Base-by-base conservation (phyloP, 2,329 filamentous ascomycete genomes). In the Diplodia seriata region DNA sequence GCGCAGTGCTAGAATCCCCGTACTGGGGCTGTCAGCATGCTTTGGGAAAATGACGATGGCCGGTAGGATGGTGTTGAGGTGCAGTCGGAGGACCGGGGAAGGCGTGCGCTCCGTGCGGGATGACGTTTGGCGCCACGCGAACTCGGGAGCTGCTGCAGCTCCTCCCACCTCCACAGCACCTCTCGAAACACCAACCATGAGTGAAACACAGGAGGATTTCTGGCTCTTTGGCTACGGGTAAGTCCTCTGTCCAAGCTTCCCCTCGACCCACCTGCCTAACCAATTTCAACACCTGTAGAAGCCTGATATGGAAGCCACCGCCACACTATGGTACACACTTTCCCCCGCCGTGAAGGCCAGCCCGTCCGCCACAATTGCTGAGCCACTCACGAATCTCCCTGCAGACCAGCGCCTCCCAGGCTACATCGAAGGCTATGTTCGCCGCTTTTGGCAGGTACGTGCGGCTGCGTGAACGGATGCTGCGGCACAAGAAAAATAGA, bases 211-310 rank as follows among this genome's bases (percentile, higher is more conserved):
- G 29, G 83, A 86, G 43, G 92, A 97, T 76, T 93, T 98, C 74
- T 99, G 95, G 95, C 84, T 99, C 55, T 98, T 97, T 80, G 95
- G 95, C 70, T 99, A 98, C 76, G 95, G 94, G 94, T 97, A 83
- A 72, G 85, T 55, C 18, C 33, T 2, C 47, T 38, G 26, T 69
- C 72, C 59, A 38, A 38, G 47, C 18, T n/a, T 38, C n/a, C 49
- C 31, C n/a, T 23, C 23, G 18, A 36, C 20, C n/a, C 53, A 38
- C 15, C 31, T 20, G 20, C 47, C 40, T 49, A 20, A 62, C 29
- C n/a, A 15, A 12, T 18, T 18, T 12, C 14, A 20, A 20, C 14
- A 33, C 40, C 29, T 47, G 49, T 71, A 95, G 94, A 81, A 97
- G 93, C 78, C 82, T 99, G 77, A 97, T 99, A 74, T 99, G 94